phyloP scores from a whole-genome alignment of 108 stramenopile species.

The Craspedostauros australis region DNA sequence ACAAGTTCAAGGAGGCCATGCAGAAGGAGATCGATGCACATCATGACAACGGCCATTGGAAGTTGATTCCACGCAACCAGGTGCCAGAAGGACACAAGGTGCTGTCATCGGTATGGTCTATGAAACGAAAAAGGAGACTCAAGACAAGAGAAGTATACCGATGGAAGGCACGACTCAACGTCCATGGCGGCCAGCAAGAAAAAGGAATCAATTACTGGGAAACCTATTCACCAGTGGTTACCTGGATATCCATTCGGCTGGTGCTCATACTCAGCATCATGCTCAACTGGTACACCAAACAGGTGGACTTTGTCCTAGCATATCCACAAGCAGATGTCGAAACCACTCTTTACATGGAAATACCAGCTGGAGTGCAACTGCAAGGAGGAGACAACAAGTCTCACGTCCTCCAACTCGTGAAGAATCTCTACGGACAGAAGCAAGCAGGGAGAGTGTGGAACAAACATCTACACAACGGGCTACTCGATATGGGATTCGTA shows the following conservation, averaged over 20 bases:
- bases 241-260: constrained; percentile 29
- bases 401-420: constrained; percentile 9
- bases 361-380: constrained; percentile 25
- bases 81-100: constrained; percentile 18
- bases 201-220: constrained; percentile 27
- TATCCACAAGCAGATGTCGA: constrained; percentile 40
- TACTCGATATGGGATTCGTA: constrained; percentile 18
- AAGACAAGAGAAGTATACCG: constrained; percentile 19
- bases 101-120: constrained; percentile 32
- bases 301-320: constrained; percentile 41
- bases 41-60: constrained; percentile 9
- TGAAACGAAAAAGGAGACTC: constrained; percentile 27
- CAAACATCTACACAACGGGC: constrained; percentile 22
- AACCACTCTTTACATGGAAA: constrained; percentile 31
- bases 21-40: too few species aligned
- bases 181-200: constrained; percentile 29
- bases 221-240: constrained; percentile 45
- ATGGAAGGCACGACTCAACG: constrained; percentile 21
- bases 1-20: constrained; percentile 15
- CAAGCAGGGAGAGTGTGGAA: constrained; percentile 32
- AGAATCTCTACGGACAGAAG: constrained; percentile 31
- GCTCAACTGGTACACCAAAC: constrained; percentile 27
- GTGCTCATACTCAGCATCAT: constrained; percentile 14
- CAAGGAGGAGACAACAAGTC: background rate
- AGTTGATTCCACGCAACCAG: background rate